Evolutionary conservation across 176 grass and related monocot species (phyloP).

Genomic region (Alopecurus myosuroides): DNA sequence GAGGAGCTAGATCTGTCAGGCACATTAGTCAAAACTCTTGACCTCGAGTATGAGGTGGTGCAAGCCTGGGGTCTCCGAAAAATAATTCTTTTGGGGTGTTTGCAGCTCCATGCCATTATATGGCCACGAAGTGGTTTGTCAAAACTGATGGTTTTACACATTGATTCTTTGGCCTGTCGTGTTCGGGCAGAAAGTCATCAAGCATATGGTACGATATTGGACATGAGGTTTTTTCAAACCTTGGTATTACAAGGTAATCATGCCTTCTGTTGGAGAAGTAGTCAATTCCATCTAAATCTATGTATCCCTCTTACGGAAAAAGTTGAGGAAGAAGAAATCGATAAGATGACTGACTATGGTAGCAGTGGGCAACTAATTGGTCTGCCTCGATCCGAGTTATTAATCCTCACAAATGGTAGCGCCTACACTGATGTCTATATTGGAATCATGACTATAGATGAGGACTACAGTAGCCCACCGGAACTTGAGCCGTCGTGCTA

Average conservation of each 20-base stretch:
- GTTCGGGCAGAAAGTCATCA: neutral
- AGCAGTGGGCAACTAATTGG: neutral
- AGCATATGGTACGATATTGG: neutral
- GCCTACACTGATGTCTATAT: too few species aligned
- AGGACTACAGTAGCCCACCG: too few species aligned
- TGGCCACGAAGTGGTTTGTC: neutral
- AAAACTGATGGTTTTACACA: neutral
- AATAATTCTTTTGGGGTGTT: neutral
- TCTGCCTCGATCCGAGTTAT: too few species aligned
- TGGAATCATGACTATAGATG: too few species aligned
- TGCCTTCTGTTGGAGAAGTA: too few species aligned
- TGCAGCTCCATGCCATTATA: neutral
- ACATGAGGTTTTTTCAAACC: neutral
- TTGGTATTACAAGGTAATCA: neutral
- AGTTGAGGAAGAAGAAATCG: neutral
- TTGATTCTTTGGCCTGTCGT: neutral
- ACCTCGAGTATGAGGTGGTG: neutral
- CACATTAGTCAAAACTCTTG: neutral
- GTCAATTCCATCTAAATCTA: neutral
- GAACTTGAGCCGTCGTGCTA: too few species aligned
- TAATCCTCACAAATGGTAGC: too few species aligned
- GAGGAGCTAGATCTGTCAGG: neutral
- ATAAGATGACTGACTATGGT: neutral
- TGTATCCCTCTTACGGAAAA: neutral
- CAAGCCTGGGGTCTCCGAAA: neutral